phyloP scores from a whole-genome alignment of 2,329 filamentous ascomycete species.

The Pseudogymnoascus verrucosus region DNA sequence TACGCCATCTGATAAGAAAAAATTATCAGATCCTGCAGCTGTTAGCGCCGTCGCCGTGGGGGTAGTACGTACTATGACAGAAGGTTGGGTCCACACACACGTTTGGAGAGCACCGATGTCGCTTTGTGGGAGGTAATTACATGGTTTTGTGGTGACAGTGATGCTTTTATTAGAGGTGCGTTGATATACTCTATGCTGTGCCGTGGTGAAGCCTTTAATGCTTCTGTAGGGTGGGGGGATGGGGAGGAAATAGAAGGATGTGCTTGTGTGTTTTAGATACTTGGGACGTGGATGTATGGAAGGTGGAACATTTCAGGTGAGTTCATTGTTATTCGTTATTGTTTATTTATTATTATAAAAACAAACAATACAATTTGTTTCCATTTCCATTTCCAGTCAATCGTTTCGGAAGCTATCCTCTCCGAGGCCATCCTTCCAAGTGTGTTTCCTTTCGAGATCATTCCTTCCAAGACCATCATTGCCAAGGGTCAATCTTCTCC shows the following conservation, averaged over 20 bases:
- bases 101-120: not conserved
- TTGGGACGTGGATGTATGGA: not conserved
- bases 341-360: not conserved
- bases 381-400: not conserved
- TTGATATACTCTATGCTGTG: not conserved
- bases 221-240: not conserved
- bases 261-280: not conserved
- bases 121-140: not conserved
- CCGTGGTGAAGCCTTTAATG: not conserved
- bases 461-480: too few species aligned
- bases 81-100: not conserved
- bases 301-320: not conserved
- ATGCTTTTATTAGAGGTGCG: not conserved
- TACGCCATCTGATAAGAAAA: conserved; percentile 5
- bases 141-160: not conserved
- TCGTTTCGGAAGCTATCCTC: too few species aligned
- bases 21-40: conserved; percentile 3
- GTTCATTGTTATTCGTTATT: not conserved
- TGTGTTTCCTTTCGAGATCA: too few species aligned
- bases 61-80: not conserved
- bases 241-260: not conserved
- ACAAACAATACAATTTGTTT: not conserved
- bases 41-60: not conserved
- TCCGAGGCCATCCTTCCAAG: too few species aligned
- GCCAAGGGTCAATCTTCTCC: not conserved